Evolutionary conservation across 371 early-diverging fungal genomes (phyloP), one percentile per base, ranked within the genome.

Genomic region (Lichtheimia hyalospora): DNA sequence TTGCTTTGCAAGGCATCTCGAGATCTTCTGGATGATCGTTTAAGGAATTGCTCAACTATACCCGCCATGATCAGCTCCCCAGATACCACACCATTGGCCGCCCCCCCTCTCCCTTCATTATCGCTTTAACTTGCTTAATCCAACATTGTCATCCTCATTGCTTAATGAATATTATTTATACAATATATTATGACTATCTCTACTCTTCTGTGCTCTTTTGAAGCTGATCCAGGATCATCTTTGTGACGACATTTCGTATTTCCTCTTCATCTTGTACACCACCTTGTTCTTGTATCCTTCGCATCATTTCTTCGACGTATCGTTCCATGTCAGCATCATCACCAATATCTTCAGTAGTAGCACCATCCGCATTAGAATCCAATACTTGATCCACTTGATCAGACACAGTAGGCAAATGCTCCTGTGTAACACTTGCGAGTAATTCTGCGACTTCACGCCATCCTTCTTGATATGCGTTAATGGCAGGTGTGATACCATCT

Each of bases 401-500:
- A 2, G 49, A 49, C 4, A 66, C 40, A 15, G 49, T n/a, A 7
- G 66, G 60, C 18, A 79, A 50, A 5, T 41, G 59, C 60, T 79
- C 74, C 12, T 68, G 48, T 8, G 80, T 79, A 1, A 69, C 60
- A 20, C 44, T 54, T 3, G 74, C 73, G 24, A 79, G 57, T 2
- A 67, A 61, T 13, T 69, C 51, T 3, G 80, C 80, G 1, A 79
- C 80, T n/a, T 70, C 65, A 2, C 49, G 44, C 74, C 73, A 76
- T 13, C 77, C 80, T 60, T 79, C 80, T 48, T 72, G 54, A 12
- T 53, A 40, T n/a, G 80, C 80, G 48, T 63, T 65, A 7, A 46
- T 28, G 8, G 75, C 77, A 24, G 80, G 64, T 40, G 84, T 75
- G 14, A 80, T 60, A 2, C 87, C 92, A 49, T 90, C 89, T 21